phyloP scores from a whole-genome alignment of 2,329 filamentous ascomycete genomes.

The Diaporthe velutina region DNA sequence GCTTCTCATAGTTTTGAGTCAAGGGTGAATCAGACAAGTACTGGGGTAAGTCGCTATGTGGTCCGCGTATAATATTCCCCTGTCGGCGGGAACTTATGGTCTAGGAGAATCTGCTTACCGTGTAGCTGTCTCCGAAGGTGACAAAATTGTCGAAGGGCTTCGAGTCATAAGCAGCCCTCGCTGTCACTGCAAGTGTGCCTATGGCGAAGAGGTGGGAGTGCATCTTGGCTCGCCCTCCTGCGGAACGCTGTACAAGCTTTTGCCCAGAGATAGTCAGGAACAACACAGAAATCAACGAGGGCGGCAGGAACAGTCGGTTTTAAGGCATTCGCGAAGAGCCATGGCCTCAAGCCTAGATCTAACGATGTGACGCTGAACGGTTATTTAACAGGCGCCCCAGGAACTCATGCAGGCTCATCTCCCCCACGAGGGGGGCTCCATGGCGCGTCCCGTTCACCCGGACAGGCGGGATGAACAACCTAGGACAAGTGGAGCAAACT shows the following conservation, averaged over 20 bases:
- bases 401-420: constrained; percentile 1
- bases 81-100: not conserved
- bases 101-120: constrained; percentile 45
- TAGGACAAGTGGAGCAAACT: not conserved
- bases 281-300: not conserved
- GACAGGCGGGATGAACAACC: not conserved
- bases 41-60: no score
- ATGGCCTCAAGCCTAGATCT: not conserved
- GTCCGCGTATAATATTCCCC: not conserved
- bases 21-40: not conserved
- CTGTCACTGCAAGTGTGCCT: not conserved
- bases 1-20: not conserved
- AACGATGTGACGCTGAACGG: constrained; percentile 7
- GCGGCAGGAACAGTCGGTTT: not conserved
- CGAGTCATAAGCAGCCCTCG: constrained; percentile 41
- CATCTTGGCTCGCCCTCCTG: constrained; percentile 18
- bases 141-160: constrained; percentile 72
- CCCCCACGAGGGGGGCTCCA: not conserved
- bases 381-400: not conserved
- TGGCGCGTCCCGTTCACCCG: constrained; percentile 8
- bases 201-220: not conserved
- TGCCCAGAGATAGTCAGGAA: not conserved
- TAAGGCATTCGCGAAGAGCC: not conserved
- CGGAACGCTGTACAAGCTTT: not conserved
- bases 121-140: constrained; percentile 82